Base-by-base conservation (phyloP, 2,329 filamentous ascomycete species). In the Emergomyces africanus region DNA sequence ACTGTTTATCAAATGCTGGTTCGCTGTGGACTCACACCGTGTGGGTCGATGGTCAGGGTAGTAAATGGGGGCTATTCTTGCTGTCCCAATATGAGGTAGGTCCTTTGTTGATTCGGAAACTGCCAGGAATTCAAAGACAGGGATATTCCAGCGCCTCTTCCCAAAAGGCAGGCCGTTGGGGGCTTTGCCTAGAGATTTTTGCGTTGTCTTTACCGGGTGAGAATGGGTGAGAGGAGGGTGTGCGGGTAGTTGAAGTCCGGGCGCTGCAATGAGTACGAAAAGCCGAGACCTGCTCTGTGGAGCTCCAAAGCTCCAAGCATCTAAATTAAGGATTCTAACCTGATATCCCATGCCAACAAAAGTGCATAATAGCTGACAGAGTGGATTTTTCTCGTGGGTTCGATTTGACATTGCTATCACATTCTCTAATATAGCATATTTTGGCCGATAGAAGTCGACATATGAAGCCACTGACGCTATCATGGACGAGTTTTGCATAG, bases 331-430 rank as follows among this genome's bases (percentile, higher is more conserved):
- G 42, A 88, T 79, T 46, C 86, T 81, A 0, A 83, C 76, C 66
- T 95, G 89, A 64, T 94, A 95, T 0, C 88, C 89, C 62, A 94
- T 77, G 0, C 85, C 87, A 0, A 92, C 85, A 0, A 94, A 73
- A 0, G 84, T 79, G 62, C 86, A 88, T 10, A 94, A 77, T 0
- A 94, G 75, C 64, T 91, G 88, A 1, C 84, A 84, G 57, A 91
- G 84, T 0, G 89, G 81, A 60, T 89, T 88, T 23, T 86, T 72
- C 6, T 67, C 66, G 20, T 70, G 75, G 20, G 74, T 73, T 28
- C 67, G 75, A 53, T 74, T 78, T 0, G 87, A 79, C 73, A 92
- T 89, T 0, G 74, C 77, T 0, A 81, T 72, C 0, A 95, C 89
- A 64, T 95, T 95, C 69, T 95, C 89, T 0, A 95, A 77, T 0